These are phyloP conservation scores for Chaetomium globosum DNA, from an alignment of 2,329 filamentous ascomycete genomes.

Conservation along the genomic window DNA sequence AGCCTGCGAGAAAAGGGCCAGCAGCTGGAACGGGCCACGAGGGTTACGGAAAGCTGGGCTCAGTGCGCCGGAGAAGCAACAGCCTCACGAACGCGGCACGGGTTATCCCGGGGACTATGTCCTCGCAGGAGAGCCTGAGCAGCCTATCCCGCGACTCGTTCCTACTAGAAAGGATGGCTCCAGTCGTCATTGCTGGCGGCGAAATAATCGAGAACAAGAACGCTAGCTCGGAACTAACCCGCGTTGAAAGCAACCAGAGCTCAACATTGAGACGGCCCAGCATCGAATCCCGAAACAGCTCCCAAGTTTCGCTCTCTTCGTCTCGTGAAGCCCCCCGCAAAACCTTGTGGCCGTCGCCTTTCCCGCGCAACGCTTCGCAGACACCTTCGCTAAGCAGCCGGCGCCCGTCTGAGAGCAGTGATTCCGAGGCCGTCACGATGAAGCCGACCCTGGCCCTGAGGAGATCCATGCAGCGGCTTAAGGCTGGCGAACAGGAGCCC, in stretches of 20 bases:
- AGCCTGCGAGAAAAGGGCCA: constrained; percentile 70
- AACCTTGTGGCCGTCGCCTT: constrained; percentile 58
- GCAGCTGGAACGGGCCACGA: constrained; percentile 93
- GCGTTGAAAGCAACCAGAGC: constrained; percentile 56
- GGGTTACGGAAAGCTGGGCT: constrained; percentile 71
- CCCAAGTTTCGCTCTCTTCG: constrained; percentile 46
- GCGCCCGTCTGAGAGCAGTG: constrained; percentile 59
- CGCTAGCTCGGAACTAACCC: constrained; percentile 51
- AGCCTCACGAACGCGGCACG: constrained; percentile 55
- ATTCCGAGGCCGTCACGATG: constrained; percentile 53
- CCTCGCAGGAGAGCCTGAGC: constrained; percentile 56
- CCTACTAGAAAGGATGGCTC: constrained; percentile 63
- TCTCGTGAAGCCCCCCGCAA: constrained; percentile 48
- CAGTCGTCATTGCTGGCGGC: constrained; percentile 67
- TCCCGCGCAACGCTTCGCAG: constrained; percentile 46
- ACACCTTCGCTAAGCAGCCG: constrained; percentile 40
- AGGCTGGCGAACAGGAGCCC: constrained; percentile 48
- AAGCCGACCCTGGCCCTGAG: constrained; percentile 58
- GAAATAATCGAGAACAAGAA: constrained; percentile 65
- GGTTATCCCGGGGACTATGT: constrained; percentile 49
- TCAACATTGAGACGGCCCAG: constrained; percentile 47
- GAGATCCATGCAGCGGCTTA: constrained; percentile 57
- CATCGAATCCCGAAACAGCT: constrained; percentile 48
- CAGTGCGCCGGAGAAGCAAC: constrained; percentile 64
- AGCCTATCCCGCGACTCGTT: constrained; percentile 57